Conservation (phyloP, 192 early-diverging fungal genomes). For the Phlyctochytrium arcticum region DNA sequence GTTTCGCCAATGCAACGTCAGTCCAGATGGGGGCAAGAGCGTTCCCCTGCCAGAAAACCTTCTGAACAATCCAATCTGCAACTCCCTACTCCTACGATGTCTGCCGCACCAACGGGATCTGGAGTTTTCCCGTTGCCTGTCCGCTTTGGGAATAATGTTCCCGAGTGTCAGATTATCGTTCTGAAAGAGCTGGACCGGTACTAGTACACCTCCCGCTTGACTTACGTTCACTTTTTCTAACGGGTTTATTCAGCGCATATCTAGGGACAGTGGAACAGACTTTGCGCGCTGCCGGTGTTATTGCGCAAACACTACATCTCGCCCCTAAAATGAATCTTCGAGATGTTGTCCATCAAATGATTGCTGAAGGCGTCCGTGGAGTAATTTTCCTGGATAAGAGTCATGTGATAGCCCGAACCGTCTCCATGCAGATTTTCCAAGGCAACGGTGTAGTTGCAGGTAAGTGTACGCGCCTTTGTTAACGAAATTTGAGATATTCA, state of each 20-base stretch:
- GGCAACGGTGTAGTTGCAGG: slow-evolving; percentile 31
- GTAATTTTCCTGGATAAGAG: slow-evolving; percentile 42
- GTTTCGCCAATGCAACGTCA: slow-evolving; percentile 2
- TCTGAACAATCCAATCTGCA: background rate
- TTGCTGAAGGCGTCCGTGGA: slow-evolving; percentile 38
- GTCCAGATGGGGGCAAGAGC: background rate
- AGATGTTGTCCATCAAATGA: slow-evolving; percentile 38
- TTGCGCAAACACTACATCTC: slow-evolving; percentile 27
- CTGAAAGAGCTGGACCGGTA: slow-evolving; percentile 32
- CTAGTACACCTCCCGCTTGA: background rate
- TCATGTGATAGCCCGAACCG: slow-evolving; percentile 24
- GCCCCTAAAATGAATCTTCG: slow-evolving; percentile 26
- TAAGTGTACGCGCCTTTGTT: slow-evolving; percentile 18
- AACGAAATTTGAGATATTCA: no score
- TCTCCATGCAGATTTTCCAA: slow-evolving; percentile 42
- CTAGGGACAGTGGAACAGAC: background rate
- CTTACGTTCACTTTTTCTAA: no score
- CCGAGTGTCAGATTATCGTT: slow-evolving; percentile 41
- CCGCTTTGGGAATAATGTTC: slow-evolving; percentile 35
- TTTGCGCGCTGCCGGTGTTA: slow-evolving; percentile 19
- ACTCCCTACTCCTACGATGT: background rate
- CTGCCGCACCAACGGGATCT: slow-evolving; percentile 4
- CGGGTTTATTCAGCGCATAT: background rate
- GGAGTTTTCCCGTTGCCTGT: slow-evolving; percentile 35
- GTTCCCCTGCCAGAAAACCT: background rate